Evolutionary conservation across 768 basidiomycete species (phyloP), one percentile per base, ranked within the genome.

Genomic region (Gymnopilus junonius): DNA sequence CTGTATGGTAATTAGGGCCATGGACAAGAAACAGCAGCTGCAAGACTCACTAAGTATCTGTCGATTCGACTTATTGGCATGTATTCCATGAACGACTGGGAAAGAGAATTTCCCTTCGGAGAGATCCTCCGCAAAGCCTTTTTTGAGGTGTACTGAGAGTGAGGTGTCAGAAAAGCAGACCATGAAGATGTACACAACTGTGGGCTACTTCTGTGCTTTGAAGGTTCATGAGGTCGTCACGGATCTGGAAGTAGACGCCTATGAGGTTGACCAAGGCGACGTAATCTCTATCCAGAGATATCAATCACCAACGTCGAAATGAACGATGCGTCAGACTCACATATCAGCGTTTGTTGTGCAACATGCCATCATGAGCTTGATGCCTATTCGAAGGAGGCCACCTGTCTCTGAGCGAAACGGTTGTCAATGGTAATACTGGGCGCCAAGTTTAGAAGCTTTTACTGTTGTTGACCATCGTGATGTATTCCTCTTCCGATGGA

Each of bases 51-150:
- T 96, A 58, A 97, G 81, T 34, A 99, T 83, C 74, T 91, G 91
- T 34, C 87, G 83, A 75, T 94, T 94, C 0, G 88, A 83, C 11
- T 79, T 82, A 71, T 95, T 87, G 7, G 92, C 85, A 31, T 91
- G 88, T 50, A 98, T 89, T 20, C 92, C 89, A 74, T 98, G 97
- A 0, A 99, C 89, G 32, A 98, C 83, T 0, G 95, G 96, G 77
- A 99, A 99, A 3, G 94, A 96, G 80, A 99, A 99, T 75, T 99
- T 99, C 7, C 97, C 97, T 77, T 98, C 97, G 0, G 93, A 91
- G 14, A 99, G 80, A 72, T 99, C 97, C 75, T 99, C 96, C 0
- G 92, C 93, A 74, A 93, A 97, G 2, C 92, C 92, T 72, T 93
- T 93, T 90, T 92, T 43, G 85, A 84, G 2, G 88, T 80, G 71